Evolutionary conservation across 2,329 filamentous ascomycete genomes (phyloP), one percentile per base, ranked within the genome.

Genomic region (Orbilia javanica): DNA sequence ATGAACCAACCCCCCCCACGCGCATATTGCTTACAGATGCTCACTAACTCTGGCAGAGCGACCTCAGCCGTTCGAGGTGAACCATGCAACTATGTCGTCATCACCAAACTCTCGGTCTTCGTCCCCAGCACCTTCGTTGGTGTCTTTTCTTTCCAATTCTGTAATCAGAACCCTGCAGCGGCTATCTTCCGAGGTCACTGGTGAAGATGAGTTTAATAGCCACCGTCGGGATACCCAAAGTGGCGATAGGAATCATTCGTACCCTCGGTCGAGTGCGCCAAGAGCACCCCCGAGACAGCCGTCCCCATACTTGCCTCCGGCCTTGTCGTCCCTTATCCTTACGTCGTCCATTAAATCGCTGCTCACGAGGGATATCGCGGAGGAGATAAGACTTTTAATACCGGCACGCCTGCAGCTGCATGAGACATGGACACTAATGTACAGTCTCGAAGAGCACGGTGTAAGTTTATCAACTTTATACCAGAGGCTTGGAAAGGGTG

Each of bases 391-490:
- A 57, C 88, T 96, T 44, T 90, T 98, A 82, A 86, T 98, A 22
- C 96, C 96, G 0, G 90, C 96, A 80, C 88, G 96, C 60, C 85
- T 98, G 77, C 93, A 97, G 84, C 90, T 99, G 52, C 89, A 91
- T 77, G 94, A 97, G 81, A 89, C 91, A 79, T 99, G 96, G 96
- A 88, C 88, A 67, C 86, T 98, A 63, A 88, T 91, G 42, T 99
- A 98, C 85, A 96, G 93, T 80, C 87, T 99, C 39, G 94, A 97
- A 82, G 92, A 96, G 84, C 91, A 99, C 84, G 96, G 96, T 11
- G 93, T 94, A 64, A 96, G 93, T 80, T 85, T 99, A 39, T 88
- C 89, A 8, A 98, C 96, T 0, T 85, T 99, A 31, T 99, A 98
- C 83, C 92, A 90, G 82, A 86, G 88, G 53, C 88, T 90, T 11